Base-by-base conservation (phyloP, 768 basidiomycete species). In the Pulveroboletus frians region DNA sequence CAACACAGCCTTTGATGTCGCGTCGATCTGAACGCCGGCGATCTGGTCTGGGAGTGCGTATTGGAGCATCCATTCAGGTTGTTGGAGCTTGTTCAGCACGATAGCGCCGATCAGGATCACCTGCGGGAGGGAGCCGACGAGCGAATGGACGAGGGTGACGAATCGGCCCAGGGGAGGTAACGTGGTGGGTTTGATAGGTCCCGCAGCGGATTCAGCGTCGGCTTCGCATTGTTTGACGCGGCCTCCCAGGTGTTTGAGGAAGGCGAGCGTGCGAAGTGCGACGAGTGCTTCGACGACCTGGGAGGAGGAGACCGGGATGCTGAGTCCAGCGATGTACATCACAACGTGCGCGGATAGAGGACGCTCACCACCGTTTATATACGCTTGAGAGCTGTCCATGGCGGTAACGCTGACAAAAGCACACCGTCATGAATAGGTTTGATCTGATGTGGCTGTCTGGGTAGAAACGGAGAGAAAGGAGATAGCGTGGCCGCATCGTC, bases 61-160 rank as follows among this genome's bases (percentile, higher is more conserved):
- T 15, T 37, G 48, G 23, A 37, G 9, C 44, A 66, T 54, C 67
- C 67, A 70, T 14, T 42, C 46, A 9, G 64, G 65, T 47, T 66
- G 63, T 18, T 53, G 47, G 23, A 69, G 35, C 9, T 52, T 23
- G 37, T 64, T 63, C 23, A 55, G 23, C 3, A 50, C 51, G 30
- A 67, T 46, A 9, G 47, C 51, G n/a, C 44, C 49, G 32, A 62
- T 38, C 18, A 65, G 67, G 7, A 59, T 43, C 4, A 46, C 21
- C 3, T 64, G 63, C 8, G 60, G 47, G 36, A 53, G 5, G 21
- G 56, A 31, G 27, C 41, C 13, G 7, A 55, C 57, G 0, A 54
- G 13, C 6, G 23, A 37, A 9, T 62, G 62, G 21, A 63, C 42
- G 1, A 52, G 50, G 11, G 61, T 61, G 34, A 64, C 21, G 39